These are phyloP conservation scores for Calonectria crousiana DNA, from an alignment of 2,329 filamentous ascomycete genomes.

Conservation along the genomic window DNA sequence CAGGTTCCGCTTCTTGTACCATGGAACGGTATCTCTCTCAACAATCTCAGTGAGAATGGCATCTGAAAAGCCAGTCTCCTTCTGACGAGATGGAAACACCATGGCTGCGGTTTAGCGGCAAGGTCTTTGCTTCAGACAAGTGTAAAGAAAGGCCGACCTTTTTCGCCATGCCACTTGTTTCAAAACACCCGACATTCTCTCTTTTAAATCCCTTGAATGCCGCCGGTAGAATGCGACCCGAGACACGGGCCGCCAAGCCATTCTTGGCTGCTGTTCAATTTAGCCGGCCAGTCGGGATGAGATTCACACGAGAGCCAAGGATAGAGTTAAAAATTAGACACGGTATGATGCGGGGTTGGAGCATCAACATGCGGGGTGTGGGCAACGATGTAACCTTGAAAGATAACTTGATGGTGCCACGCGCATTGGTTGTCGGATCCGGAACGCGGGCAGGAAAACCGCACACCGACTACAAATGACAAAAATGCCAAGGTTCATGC, in stretches of 20 bases:
- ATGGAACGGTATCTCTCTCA: constrained; percentile 51
- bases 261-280: neutral
- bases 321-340: neutral
- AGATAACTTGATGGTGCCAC: neutral
- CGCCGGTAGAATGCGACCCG: neutral
- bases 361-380: constrained; percentile 4
- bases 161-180: neutral
- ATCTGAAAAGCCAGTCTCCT: constrained; percentile 20
- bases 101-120: neutral
- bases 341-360: constrained; percentile 1
- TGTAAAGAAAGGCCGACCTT: neutral
- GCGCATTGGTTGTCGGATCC: neutral
- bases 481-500: neutral
- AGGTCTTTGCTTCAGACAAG: neutral
- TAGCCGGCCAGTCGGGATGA: constrained; percentile 9
- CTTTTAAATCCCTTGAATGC: neutral
- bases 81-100: constrained; percentile 16
- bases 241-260: neutral
- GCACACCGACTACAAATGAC: no score
- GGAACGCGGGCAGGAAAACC: neutral
- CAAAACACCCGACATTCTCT: neutral
- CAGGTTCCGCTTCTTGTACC: constrained; percentile 68
- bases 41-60: constrained; percentile 48
- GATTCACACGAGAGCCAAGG: neutral
- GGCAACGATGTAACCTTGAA: neutral